phyloP scores from a whole-genome alignment of 306 rosid genomes.

The Chamaecrista fasciculata region DNA sequence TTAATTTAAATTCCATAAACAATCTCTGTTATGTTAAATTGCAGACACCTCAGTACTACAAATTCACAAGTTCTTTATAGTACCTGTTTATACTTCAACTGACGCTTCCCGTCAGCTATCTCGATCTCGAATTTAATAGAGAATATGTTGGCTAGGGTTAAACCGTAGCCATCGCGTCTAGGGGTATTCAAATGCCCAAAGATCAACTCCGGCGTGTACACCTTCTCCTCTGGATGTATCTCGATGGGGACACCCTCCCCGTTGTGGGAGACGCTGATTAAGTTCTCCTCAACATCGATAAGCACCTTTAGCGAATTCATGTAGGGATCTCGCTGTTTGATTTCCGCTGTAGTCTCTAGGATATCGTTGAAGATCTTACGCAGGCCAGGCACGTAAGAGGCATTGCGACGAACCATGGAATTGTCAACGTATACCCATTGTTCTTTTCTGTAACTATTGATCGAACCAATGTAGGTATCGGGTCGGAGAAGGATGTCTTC shows the following conservation, averaged over 20 bases:
- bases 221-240: slow-evolving; percentile 92
- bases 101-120: slow-evolving; percentile 84
- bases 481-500: slow-evolving; percentile 96
- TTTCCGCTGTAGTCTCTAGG: slow-evolving; percentile 88
- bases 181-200: slow-evolving; percentile 91
- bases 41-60: background rate
- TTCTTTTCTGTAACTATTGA: slow-evolving; percentile 76
- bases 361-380: slow-evolving; percentile 98
- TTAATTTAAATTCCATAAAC: too few relatives aligned
- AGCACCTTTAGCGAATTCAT: slow-evolving; percentile 70
- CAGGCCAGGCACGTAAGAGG: slow-evolving; percentile 81
- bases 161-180: slow-evolving; percentile 89
- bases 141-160: slow-evolving; percentile 91
- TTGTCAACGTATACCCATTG: slow-evolving; percentile 79
- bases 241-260: slow-evolving; percentile 93
- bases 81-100: slow-evolving; percentile 93
- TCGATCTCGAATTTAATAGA: slow-evolving; percentile 82
- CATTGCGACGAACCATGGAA: slow-evolving; percentile 62
- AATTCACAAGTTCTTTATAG: too few relatives aligned
- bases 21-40: too few relatives aligned
- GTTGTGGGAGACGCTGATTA: slow-evolving; percentile 58
- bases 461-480: slow-evolving; percentile 88
- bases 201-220: slow-evolving; percentile 91
- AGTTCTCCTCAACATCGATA: slow-evolving; percentile 57
- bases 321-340: slow-evolving; percentile 81